Evolutionary conservation across 345 rosid genomes (phyloP).

Genomic region (Citrus inodora): DNA sequence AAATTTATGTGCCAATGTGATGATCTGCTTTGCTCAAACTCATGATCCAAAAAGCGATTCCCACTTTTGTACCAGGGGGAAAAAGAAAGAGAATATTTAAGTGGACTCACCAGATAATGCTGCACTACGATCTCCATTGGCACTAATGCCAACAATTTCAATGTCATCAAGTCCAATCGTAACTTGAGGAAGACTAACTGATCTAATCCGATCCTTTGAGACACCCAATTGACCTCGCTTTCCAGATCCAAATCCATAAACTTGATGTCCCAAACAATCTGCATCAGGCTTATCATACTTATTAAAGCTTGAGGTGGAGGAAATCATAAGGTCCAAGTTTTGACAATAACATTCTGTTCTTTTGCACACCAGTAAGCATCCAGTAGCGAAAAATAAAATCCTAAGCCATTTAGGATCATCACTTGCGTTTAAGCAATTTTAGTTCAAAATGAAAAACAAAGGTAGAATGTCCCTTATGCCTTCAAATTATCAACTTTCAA

Average conservation of each 20-base stretch:
- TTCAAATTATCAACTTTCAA: constrained; percentile 4
- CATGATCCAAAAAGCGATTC: neutral
- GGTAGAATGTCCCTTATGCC: constrained; percentile 1
- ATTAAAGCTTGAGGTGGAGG: constrained; percentile 5
- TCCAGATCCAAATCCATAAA: constrained; percentile 80
- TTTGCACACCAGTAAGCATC: neutral
- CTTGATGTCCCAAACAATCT: constrained; percentile 39
- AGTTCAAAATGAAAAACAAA: neutral
- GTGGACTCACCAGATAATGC: constrained; percentile 60
- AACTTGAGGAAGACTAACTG: constrained; percentile 47
- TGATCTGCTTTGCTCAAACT: neutral
- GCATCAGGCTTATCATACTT: constrained; percentile 8
- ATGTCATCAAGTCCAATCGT: constrained; percentile 51
- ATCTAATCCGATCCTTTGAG: constrained; percentile 36
- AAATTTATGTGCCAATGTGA: neutral
- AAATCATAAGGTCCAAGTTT: neutral
- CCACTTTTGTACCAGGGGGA: neutral
- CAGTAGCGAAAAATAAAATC: neutral
- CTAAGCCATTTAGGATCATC: neutral
- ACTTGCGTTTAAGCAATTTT: neutral
- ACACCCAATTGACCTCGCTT: constrained; percentile 87
- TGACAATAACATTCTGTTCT: neutral
- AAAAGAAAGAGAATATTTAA: neutral
- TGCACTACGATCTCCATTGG: constrained; percentile 88
- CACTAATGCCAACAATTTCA: constrained; percentile 45